Base-by-base conservation (phyloP, 148 eudicot genomes). In the Limonium bicolor region DNA sequence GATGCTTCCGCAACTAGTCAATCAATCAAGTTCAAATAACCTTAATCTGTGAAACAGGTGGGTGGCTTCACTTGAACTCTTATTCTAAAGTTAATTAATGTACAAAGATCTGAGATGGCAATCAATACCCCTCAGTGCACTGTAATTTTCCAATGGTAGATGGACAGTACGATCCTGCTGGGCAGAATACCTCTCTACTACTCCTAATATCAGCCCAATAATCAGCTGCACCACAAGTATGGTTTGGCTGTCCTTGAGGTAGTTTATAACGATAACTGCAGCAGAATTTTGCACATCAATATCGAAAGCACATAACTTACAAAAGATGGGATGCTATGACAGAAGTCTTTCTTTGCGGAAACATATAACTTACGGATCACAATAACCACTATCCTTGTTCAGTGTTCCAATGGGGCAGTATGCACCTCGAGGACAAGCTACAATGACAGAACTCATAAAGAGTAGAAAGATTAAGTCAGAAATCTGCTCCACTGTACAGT, bases 181-280 rank as follows among this genome's bases (percentile, higher is more conserved):
- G 65, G 66, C 96, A 86, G 65, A 86, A 86, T 56, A 78, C 50
- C 69, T 81, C 87, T 27, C 54, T 43, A 62, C 77, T 78, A 21
- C 66, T 58, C 27, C 40, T 43, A 21, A 76, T 56, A 72, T 78
- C 93, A 26, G 78, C 73, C 96, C 96, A 86, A 19, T 46, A 55
- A 70, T 81, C 68, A 44, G 96, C 93, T 50, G 76, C 96, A 47
- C 96, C 96, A 64, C 96, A 86, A 61, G 78, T 69, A 63, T 86
- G 96, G 64, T 75, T 72, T 22, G 67, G 60, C 15, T 51, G 60
- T 13, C 68, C 96, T 10, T 75, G 74, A 29, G 96, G 96, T 36
- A 76, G 65, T 45, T 70, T 82, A 61, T 86, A 86, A 30, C 41
- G 53, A 43, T 77, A 86, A 40, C 96, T 86, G 70, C 64, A 69